These are phyloP conservation scores for Cladobotryum mycophilum DNA, from an alignment of 2,329 filamentous ascomycete species.

Conservation along the genomic window DNA sequence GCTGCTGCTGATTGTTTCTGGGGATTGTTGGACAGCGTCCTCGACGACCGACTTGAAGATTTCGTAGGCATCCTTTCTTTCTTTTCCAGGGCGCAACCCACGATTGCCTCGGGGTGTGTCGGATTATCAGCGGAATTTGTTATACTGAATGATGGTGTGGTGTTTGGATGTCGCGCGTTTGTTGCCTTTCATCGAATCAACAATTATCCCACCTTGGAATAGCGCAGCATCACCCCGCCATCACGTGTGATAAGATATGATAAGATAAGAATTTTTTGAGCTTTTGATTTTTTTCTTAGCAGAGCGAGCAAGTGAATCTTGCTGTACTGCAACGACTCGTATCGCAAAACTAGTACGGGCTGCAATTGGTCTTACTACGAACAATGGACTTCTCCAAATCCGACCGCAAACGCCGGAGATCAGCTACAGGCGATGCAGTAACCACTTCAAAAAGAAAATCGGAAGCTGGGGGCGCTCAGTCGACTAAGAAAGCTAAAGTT, in stretches of 20 bases:
- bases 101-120: not conserved
- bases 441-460: conserved; percentile 25
- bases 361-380: not conserved
- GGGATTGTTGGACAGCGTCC: conserved; percentile 36
- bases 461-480: conserved; percentile 26
- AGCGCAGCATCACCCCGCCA: conserved; percentile 9
- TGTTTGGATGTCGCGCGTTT: conserved; percentile 11
- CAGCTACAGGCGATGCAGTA: conserved; percentile 27
- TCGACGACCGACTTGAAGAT: conserved; percentile 40
- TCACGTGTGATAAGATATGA: conserved; percentile 10
- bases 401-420: conserved; percentile 30
- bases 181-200: conserved; percentile 3
- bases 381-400: conserved; percentile 25
- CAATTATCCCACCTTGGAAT: conserved; percentile 13
- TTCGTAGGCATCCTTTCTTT: conserved; percentile 41
- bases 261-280: not conserved
- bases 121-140: conserved; percentile 1
- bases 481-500: conserved; percentile 50
- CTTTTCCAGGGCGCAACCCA: not conserved
- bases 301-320: not conserved
- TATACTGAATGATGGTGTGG: conserved; percentile 5
- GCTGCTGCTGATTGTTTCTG: conserved; percentile 49
- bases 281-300: conserved; percentile 10
- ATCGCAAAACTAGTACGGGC: not conserved
- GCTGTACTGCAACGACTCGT: too few species aligned